These are phyloP conservation scores for Calvatia gigantea DNA, from an alignment of 768 basidiomycete genomes.

Conservation along the genomic window DNA sequence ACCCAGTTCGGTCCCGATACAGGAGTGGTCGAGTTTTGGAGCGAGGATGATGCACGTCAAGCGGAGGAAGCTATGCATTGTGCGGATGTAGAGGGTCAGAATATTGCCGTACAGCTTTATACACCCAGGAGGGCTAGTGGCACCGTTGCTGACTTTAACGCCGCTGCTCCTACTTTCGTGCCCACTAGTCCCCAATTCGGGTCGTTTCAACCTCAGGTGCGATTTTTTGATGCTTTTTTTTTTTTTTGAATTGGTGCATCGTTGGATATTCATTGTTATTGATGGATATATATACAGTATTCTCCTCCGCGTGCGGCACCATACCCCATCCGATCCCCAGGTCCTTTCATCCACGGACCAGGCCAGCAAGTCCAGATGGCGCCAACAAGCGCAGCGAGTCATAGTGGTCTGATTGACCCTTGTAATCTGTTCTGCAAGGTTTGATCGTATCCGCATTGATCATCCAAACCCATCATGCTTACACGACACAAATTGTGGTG, in stretches of 20 bases:
- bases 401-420: slow-evolving; percentile 86
- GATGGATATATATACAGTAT: background rate
- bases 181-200: slow-evolving; percentile 62
- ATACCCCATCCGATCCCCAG: slow-evolving; percentile 41
- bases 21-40: slow-evolving; percentile 82
- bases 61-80: slow-evolving; percentile 85
- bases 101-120: slow-evolving; percentile 80
- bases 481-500: no score
- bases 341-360: slow-evolving; percentile 77
- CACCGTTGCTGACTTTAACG: slow-evolving; percentile 61
- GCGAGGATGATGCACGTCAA: slow-evolving; percentile 75
- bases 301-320: slow-evolving; percentile 46
- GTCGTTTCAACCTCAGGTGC: slow-evolving; percentile 59
- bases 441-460: slow-evolving; percentile 12
- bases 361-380: slow-evolving; percentile 89
- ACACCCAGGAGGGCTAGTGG: slow-evolving; percentile 61
- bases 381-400: slow-evolving; percentile 63
- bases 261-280: slow-evolving; percentile 60
- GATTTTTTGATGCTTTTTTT: slow-evolving; percentile 10
- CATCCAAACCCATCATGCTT: no score
- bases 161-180: slow-evolving; percentile 72
- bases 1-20: slow-evolving; percentile 76
- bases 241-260: slow-evolving; percentile 4
- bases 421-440: slow-evolving; percentile 92
- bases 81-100: slow-evolving; percentile 77